A percentile compares a stretch with the other conserved stretches of the same genome.
phyloP scores from a whole-genome alignment of 805 yeast genomes.

The Saccharomyces kudriavzevii region DNA sequence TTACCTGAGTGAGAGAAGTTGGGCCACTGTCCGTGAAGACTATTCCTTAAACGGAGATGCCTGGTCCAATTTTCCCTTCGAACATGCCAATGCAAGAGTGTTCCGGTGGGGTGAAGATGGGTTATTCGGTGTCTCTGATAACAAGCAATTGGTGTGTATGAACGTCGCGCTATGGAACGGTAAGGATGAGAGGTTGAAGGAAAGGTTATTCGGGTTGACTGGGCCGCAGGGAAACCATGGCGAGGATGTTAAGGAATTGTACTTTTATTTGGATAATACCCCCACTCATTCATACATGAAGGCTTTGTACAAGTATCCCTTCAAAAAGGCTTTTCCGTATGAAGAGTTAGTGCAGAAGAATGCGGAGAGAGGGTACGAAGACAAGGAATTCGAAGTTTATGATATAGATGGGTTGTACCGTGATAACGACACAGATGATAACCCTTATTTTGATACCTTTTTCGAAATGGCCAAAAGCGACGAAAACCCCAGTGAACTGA shows the following conservation, averaged over 20 bases:
- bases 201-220: slow-evolving; percentile 78
- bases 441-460: slow-evolving; percentile 76
- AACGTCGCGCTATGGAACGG: slow-evolving; percentile 89
- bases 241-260: slow-evolving; percentile 84
- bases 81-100: slow-evolving; percentile 69
- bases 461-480: slow-evolving; percentile 86
- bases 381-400: slow-evolving; percentile 69
- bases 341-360: slow-evolving; percentile 64
- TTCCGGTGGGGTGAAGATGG: slow-evolving; percentile 98
- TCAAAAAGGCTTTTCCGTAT: slow-evolving; percentile 68
- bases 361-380: slow-evolving; percentile 54
- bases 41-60: slow-evolving; percentile 83
- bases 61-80: slow-evolving; percentile 84
- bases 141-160: slow-evolving; percentile 67
- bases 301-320: slow-evolving; percentile 86
- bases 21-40: slow-evolving; percentile 85
- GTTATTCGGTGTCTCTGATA: slow-evolving; percentile 80
- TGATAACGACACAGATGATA: slow-evolving; percentile 42
- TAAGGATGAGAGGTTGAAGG: slow-evolving; percentile 75
- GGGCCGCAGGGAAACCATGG: slow-evolving; percentile 95
- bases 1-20: slow-evolving; percentile 77
- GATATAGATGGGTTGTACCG: slow-evolving; percentile 66
- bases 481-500: slow-evolving; percentile 70
- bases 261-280: slow-evolving; percentile 81
- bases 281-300: slow-evolving; percentile 93